These are phyloP conservation scores for Sporothrix phasma DNA, from an alignment of 2,329 filamentous ascomycete genomes.

Conservation along the genomic window DNA sequence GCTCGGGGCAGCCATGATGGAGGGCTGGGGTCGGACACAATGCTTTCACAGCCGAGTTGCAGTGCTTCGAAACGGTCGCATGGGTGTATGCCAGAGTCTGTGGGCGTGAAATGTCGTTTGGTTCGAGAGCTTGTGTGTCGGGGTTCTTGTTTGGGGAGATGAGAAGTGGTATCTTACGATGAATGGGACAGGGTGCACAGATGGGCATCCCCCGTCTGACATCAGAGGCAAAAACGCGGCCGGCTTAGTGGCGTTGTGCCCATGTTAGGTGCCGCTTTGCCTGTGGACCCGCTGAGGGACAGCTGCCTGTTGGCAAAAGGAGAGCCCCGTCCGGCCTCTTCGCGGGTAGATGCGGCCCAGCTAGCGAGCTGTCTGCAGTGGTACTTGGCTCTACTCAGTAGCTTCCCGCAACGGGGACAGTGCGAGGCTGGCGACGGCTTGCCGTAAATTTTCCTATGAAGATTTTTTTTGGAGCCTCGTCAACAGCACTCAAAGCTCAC, in stretches of 20 bases:
- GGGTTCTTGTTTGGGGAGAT: no score
- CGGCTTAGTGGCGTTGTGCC: not conserved
- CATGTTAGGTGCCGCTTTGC: not conserved
- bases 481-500: no score
- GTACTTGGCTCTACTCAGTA: not conserved
- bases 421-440: not conserved
- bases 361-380: not conserved
- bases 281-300: not conserved
- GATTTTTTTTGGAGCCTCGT: not conserved
- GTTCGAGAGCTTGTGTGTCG: not conserved
- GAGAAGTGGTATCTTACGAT: not conserved
- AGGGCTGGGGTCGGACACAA: no score
- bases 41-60: not conserved
- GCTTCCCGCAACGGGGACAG: not conserved
- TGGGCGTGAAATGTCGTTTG: not conserved
- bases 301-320: not conserved
- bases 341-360: not conserved
- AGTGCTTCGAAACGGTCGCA: not conserved
- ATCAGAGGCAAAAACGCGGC: not conserved
- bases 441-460: conserved; percentile 11
- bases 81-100: no score
- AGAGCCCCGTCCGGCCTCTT: not conserved
- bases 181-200: not conserved
- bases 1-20: not conserved
- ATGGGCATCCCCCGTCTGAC: not conserved